phyloP scores from a whole-genome alignment of 768 basidiomycete species.

The Pleurotus giganteus region DNA sequence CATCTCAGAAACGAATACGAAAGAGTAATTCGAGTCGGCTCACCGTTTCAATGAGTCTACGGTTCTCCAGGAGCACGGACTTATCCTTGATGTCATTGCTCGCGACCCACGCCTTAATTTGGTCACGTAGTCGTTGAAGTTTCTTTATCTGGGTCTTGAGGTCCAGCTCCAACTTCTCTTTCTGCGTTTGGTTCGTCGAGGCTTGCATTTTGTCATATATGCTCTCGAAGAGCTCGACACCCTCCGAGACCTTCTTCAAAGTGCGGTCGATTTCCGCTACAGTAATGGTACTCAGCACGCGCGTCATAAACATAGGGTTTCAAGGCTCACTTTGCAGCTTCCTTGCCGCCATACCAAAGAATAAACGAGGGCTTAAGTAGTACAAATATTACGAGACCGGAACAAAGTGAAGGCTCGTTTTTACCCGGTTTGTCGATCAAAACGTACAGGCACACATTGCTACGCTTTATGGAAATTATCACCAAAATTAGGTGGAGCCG shows the following conservation, averaged over 20 bases:
- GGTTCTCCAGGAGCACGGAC: constrained; percentile 85
- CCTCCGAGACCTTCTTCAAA: constrained; percentile 94
- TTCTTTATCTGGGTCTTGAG: constrained; percentile 95
- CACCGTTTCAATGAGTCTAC: constrained; percentile 96
- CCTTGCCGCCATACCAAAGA: constrained; percentile 74
- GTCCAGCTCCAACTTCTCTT: constrained; percentile 50
- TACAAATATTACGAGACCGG: too few relatives aligned
- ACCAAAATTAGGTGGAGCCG: too few relatives aligned
- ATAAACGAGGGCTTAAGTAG: too few relatives aligned
- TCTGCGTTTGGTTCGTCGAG: constrained; percentile 81
- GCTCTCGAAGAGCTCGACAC: constrained; percentile 91
- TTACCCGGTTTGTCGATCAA: too few relatives aligned
- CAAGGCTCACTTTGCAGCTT: too few relatives aligned
- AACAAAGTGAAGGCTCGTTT: too few relatives aligned
- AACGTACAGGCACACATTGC: too few relatives aligned
- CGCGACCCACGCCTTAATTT: constrained; percentile 99
- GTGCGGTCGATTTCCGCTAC: constrained; percentile 98
- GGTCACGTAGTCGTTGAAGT: constrained; percentile 94
- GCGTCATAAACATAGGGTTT: too few relatives aligned
- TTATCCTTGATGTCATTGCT: constrained; percentile 99
- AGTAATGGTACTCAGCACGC: too few relatives aligned
- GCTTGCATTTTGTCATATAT: constrained; percentile 99
- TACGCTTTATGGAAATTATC: too few relatives aligned
- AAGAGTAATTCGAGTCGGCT: too few relatives aligned
- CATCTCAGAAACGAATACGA: too few relatives aligned